These are phyloP conservation scores for Claviceps sp. DNA, from an alignment of 2,329 filamentous ascomycete species.

Conservation along the genomic window DNA sequence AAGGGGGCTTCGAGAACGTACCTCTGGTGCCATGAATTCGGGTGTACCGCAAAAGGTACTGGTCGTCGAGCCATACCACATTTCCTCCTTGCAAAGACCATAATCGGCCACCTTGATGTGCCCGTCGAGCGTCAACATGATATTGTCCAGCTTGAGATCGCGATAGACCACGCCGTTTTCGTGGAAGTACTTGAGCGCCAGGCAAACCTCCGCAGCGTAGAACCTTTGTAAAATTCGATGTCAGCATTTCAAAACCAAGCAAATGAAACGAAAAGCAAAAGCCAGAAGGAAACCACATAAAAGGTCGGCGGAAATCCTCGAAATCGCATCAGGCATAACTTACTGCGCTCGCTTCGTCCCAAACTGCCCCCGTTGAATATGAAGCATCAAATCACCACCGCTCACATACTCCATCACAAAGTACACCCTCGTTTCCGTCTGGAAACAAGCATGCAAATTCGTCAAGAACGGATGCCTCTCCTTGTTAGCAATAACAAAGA, in stretches of 20 bases:
- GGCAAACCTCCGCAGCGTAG: constrained; percentile 92
- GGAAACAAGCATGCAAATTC: constrained; percentile 94
- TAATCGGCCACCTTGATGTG: constrained; percentile 99
- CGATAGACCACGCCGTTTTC: constrained; percentile 98
- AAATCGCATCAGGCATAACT: constrained; percentile 21
- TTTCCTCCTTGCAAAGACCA: constrained; percentile 97
- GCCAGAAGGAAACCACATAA: not conserved
- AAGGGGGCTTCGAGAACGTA: constrained; percentile 25
- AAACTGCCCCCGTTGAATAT: constrained; percentile 94
- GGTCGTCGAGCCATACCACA: constrained; percentile 97
- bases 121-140: constrained; percentile 83
- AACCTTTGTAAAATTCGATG: constrained; percentile 42
- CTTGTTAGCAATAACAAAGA: constrained; percentile 93
- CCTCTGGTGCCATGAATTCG: constrained; percentile 98
- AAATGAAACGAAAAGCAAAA: constrained; percentile 3
- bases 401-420: constrained; percentile 99
- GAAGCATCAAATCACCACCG: constrained; percentile 96
- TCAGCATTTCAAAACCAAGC: constrained; percentile 8
- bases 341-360: constrained; percentile 92
- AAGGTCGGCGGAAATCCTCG: no score
- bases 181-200: constrained; percentile 97
- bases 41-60: constrained; percentile 99
- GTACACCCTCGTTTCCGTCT: constrained; percentile 95
- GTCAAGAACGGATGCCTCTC: constrained; percentile 93
- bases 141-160: constrained; percentile 87